These are phyloP conservation scores for Angomonas ambiguus DNA, from an alignment of 208 protist genomes.

Conservation along the genomic window DNA sequence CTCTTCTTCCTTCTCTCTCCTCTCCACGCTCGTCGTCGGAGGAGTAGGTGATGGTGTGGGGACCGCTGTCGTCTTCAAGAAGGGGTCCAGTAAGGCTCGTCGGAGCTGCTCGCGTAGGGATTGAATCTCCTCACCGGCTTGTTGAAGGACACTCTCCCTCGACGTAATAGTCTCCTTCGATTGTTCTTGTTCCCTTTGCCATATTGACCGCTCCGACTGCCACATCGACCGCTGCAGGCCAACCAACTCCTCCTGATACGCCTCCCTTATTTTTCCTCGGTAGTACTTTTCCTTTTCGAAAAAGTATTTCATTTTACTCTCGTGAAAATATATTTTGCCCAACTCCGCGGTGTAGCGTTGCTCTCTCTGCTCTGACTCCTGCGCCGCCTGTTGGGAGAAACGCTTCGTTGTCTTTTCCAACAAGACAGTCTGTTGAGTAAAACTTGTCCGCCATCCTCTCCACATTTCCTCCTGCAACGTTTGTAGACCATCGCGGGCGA, in stretches of 20 bases:
- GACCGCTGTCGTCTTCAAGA: not conserved
- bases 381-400: not conserved
- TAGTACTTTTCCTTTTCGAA: slow-evolving; percentile 5
- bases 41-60: not conserved
- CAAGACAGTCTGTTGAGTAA: not conserved
- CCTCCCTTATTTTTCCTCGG: slow-evolving; percentile 7
- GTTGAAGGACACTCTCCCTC: not conserved
- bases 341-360: not conserved
- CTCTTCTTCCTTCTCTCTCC: slow-evolving; percentile 3
- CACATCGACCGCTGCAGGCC: slow-evolving; percentile 1
- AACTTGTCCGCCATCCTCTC: too few species aligned
- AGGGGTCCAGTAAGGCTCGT: not conserved
- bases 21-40: not conserved
- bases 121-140: not conserved
- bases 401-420: not conserved
- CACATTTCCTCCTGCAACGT: not conserved
- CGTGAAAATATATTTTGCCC: not conserved
- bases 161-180: not conserved
- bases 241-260: not conserved
- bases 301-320: slow-evolving; percentile 9
- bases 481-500: not conserved
- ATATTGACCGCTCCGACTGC: slow-evolving; percentile 3
- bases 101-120: slow-evolving; percentile 1
- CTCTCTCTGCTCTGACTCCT: not conserved
- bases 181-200: slow-evolving; percentile 1